phyloP scores from a whole-genome alignment of 2,329 filamentous ascomycete species.

The Cadophora sp. region DNA sequence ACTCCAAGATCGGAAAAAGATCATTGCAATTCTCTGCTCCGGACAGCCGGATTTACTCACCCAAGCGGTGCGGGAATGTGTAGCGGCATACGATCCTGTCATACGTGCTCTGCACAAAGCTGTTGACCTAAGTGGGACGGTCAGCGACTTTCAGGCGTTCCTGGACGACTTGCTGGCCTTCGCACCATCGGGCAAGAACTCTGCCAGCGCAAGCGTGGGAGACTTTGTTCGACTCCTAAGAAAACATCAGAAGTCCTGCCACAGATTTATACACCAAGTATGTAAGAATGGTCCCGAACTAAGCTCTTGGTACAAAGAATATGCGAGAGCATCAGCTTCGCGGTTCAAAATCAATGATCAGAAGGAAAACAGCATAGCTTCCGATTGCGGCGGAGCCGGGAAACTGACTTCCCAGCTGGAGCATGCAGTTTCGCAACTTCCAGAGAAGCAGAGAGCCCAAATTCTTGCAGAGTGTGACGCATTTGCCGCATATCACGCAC shows the following conservation, averaged over 20 bases:
- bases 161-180: slow-evolving; percentile 70
- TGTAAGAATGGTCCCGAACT: slow-evolving; percentile 66
- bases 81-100: slow-evolving; percentile 75
- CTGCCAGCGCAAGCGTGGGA: slow-evolving; percentile 42
- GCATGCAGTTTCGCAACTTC: slow-evolving; percentile 47
- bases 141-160: slow-evolving; percentile 72
- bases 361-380: neutral
- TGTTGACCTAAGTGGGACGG: slow-evolving; percentile 72
- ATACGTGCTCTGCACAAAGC: slow-evolving; percentile 75
- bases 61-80: slow-evolving; percentile 65
- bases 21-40: slow-evolving; percentile 70
- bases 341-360: slow-evolving; percentile 23
- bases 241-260: slow-evolving; percentile 67
- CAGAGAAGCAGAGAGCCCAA: slow-evolving; percentile 50
- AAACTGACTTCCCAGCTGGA: slow-evolving; percentile 22
- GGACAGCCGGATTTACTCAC: slow-evolving; percentile 77
- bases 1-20: slow-evolving; percentile 75
- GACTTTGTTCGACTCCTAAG: slow-evolving; percentile 74
- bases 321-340: slow-evolving; percentile 26
- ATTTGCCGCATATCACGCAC: slow-evolving; percentile 65
- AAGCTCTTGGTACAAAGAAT: slow-evolving; percentile 28
- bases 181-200: slow-evolving; percentile 43
- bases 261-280: slow-evolving; percentile 75
- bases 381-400: slow-evolving; percentile 21
- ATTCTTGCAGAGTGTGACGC: slow-evolving; percentile 62